Evolutionary conservation across 345 rosid species (phyloP), one percentile per base, ranked within the genome.

Genomic region (Populus pruinosa): DNA sequence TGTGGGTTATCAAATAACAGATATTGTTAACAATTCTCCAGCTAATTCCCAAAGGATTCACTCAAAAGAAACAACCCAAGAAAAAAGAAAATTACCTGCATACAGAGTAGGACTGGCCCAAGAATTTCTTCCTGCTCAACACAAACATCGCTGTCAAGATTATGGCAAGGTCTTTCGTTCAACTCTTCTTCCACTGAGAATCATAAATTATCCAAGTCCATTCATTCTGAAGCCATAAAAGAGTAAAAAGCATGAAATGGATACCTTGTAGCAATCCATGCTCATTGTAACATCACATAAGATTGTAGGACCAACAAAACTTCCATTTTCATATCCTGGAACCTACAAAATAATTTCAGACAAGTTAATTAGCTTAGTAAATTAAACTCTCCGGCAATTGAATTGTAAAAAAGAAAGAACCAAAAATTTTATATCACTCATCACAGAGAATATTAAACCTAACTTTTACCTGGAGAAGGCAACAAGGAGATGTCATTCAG

Each of bases 191-290:
- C 41, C 55, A 71, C 70, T 29, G 49, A 33, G 10, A 17, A 31
- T 17, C 2, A 5, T 2, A 33, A 76, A 65, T 67, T 6, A 74
- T 27, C 38, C 63, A 70, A 27, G 5, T 29, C 63, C 41, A 70
- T 20, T 67, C 71, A 49, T 49, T 38, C 14, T 25, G n/a, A 27
- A 12, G 43, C 55, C 55, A 49, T 16, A 4, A 49, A 47, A 18
- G 18, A 11, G 55, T 49, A 14, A 49, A 49, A 49, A 49, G 20
- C 21, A 69, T 14, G 55, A 59, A 6, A 41, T 43, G 9, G 13
- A 55, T 83, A 91, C 99, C 98, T 93, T 92, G 90, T 95, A 95
- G 85, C 99, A 95, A 70, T 93, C 96, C 99, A 95, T 95, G 78
- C 91, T 94, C 38, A 88, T 81, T 63, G 93, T 88, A 76, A 95